These are phyloP conservation scores for Sugiyamaella smithiae DNA, from an alignment of 805 yeast species.

Conservation along the genomic window DNA sequence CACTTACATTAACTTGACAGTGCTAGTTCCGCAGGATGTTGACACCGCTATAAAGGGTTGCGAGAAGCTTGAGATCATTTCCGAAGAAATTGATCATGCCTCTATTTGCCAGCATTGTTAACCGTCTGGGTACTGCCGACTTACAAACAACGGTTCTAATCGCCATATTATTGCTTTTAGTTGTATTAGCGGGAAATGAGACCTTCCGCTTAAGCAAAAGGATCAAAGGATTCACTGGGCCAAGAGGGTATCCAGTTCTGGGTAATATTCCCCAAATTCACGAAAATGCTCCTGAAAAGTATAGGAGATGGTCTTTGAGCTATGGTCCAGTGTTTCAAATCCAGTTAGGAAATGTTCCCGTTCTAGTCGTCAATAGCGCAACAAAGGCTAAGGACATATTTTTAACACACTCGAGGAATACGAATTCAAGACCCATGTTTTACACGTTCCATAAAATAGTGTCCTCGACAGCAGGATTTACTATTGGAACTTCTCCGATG, in stretches of 20 bases:
- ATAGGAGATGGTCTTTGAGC: slow-evolving; percentile 32
- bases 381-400: slow-evolving; percentile 53
- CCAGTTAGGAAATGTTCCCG: slow-evolving; percentile 54
- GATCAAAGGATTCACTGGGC: slow-evolving; percentile 23
- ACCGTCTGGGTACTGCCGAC: too few relatives aligned
- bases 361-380: slow-evolving; percentile 64
- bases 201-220: background rate
- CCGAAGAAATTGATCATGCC: too few relatives aligned
- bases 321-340: slow-evolving; percentile 53
- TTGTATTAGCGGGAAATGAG: slow-evolving; percentile 3
- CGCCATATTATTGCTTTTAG: too few relatives aligned
- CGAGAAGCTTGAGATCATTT: too few relatives aligned
- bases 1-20: too few relatives aligned
- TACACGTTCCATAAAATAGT: slow-evolving; percentile 64
- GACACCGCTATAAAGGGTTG: too few relatives aligned
- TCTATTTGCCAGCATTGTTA: too few relatives aligned
- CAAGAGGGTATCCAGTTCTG: slow-evolving; percentile 26
- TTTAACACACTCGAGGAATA: slow-evolving; percentile 47
- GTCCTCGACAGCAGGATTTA: slow-evolving; percentile 46
- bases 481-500: slow-evolving; percentile 45
- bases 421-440: slow-evolving; percentile 63
- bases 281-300: slow-evolving; percentile 34
- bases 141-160: too few relatives aligned
- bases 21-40: too few relatives aligned
- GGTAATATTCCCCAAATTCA: slow-evolving; percentile 34